Evolutionary conservation across 1,284 basidiomycete genomes (phyloP).

Genomic region (Ganoderma lucidum): DNA sequence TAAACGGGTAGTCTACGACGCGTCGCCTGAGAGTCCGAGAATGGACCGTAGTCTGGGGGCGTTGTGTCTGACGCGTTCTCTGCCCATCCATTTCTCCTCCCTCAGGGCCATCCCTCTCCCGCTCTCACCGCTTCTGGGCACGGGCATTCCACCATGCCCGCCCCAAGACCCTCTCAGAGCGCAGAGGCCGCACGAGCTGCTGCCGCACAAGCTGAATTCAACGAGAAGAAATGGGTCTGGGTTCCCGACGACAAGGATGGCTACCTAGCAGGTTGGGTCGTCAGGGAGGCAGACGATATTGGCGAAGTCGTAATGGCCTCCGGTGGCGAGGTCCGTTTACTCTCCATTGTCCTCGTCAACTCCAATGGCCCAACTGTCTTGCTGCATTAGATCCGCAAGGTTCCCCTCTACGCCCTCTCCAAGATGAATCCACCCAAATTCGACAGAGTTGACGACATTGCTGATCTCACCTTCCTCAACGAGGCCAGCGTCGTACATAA

Average conservation of each 20-base stretch:
- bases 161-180: conserved; percentile 63
- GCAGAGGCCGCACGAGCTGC: conserved; percentile 80
- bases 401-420: conserved; percentile 82
- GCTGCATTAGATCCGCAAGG: conserved; percentile 65
- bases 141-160: conserved; percentile 51
- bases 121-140: conserved; percentile 4
- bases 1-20: conserved; percentile 30
- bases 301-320: conserved; percentile 84
- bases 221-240: conserved; percentile 98
- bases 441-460: conserved; percentile 97
- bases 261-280: conserved; percentile 91
- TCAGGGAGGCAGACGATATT: conserved; percentile 82
- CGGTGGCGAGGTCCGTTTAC: conserved; percentile 72
- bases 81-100: not conserved
- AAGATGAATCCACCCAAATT: conserved; percentile 99
- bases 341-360: not conserved
- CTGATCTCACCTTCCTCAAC: conserved; percentile 97
- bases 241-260: conserved; percentile 90
- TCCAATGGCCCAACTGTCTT: not conserved
- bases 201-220: conserved; percentile 94
- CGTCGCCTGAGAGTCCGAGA: conserved; percentile 19
- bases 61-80: conserved; percentile 11
- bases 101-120: not conserved
- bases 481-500: conserved; percentile 99
- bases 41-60: conserved; percentile 1